Evolutionary conservation across 1,139 yeast species (phyloP).

Genomic region (Nakaseomyces uthaithaninus): DNA sequence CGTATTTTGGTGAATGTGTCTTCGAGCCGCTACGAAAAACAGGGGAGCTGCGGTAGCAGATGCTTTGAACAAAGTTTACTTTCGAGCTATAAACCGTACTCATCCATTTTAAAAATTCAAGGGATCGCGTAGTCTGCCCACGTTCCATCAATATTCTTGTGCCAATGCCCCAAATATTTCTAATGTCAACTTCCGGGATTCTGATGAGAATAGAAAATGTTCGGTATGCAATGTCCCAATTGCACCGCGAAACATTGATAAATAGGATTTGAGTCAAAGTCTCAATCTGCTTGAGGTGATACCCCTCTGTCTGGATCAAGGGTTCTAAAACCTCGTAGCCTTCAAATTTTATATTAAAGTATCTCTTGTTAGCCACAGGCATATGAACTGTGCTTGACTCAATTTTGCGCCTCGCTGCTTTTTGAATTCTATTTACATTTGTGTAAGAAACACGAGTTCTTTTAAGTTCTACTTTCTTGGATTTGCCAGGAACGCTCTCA

Average conservation of each 20-base stretch:
- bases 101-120: constrained; percentile 31
- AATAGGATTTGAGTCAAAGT: constrained; percentile 32
- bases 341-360: constrained; percentile 4
- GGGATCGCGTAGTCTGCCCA: constrained; percentile 12
- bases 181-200: constrained; percentile 42
- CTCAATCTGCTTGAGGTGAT: constrained; percentile 20
- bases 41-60: constrained; percentile 26
- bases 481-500: not conserved
- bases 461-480: constrained; percentile 1
- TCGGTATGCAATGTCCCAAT: constrained; percentile 51
- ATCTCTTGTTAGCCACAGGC: constrained; percentile 5
- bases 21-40: constrained; percentile 34
- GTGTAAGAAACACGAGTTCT: not conserved
- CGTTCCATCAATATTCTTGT: constrained; percentile 35
- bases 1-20: constrained; percentile 33
- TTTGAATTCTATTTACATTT: constrained; percentile 1
- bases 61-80: constrained; percentile 19
- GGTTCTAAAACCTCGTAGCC: constrained; percentile 5
- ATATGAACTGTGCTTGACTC: constrained; percentile 1
- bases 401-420: constrained; percentile 1
- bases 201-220: constrained; percentile 44
- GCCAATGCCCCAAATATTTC: constrained; percentile 55
- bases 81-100: constrained; percentile 25
- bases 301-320: constrained; percentile 12
- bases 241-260: constrained; percentile 36